Evolutionary conservation across 2,329 filamentous ascomycete species (phyloP).

Genomic region (Aspergillus sp.): DNA sequence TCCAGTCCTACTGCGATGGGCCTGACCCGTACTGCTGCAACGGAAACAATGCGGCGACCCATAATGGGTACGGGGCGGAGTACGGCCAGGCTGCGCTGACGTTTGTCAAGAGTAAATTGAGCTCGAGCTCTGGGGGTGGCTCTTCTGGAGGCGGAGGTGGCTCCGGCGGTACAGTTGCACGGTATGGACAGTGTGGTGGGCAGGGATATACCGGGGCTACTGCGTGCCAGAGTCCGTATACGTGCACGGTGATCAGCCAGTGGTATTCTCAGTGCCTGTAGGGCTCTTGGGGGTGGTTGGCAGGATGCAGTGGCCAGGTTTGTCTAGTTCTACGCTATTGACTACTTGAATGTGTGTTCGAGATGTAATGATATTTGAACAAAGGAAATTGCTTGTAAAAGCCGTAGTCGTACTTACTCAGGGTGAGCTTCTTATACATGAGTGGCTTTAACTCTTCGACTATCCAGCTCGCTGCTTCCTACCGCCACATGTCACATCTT

Average conservation of each 20-base stretch:
- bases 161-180: not conserved
- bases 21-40: constrained; percentile 66
- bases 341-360: not conserved
- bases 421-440: not conserved
- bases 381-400: too few species aligned
- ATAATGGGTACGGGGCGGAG: constrained; percentile 60
- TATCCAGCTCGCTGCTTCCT: not conserved
- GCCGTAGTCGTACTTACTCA: too few species aligned
- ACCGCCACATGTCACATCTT: too few species aligned
- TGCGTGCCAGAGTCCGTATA: not conserved
- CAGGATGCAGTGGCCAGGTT: not conserved
- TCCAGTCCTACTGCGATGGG: constrained; percentile 64
- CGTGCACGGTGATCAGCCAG: not conserved
- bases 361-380: not conserved
- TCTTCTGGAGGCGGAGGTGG: not conserved
- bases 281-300: not conserved
- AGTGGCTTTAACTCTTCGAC: not conserved
- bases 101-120: constrained; percentile 53
- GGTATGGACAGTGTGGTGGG: not conserved
- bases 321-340: too few species aligned
- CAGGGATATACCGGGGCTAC: not conserved
- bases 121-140: not conserved
- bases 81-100: constrained; percentile 59
- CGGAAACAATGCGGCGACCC: constrained; percentile 58
- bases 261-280: not conserved